Evolutionary conservation across 2,329 filamentous ascomycete genomes (phyloP), one percentile per base, ranked within the genome.

Genomic region (Cylindrodendrum hubeiense): DNA sequence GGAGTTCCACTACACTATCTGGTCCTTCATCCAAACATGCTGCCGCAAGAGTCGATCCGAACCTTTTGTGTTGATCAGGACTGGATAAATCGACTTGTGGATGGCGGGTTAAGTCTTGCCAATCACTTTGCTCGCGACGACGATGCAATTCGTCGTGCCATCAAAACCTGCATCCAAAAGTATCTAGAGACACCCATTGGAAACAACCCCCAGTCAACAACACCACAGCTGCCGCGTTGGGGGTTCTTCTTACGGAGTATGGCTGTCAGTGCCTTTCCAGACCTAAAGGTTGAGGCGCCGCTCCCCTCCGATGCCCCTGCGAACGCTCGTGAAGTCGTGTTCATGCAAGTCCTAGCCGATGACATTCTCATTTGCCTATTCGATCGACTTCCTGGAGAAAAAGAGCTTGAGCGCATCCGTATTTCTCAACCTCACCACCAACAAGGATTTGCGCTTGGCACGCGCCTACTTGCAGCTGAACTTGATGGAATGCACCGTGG

Each of bases 111-210:
- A 4, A 37, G 33, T 37, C 33, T 37, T 13, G 33, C 33, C 5
- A 37, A 37, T 10, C 33, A 37, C 33, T 37, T 37, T 37, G 33
- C 33, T 4, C 33, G 33, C 33, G 33, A 37, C 12, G 33, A 37
- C 33, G 47, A 33, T 5, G 28, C 30, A 7, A 52, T 52, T 22
- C 33, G 50, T 21, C 30, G 56, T 3, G 30, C 50, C 19, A n/a
- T 52, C 28, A 52, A 37, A 26, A 17, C 7, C 12, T 52, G 9
- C 50, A 61, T 69, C 80, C 79, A 82, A 2, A 61, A 68, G 60
- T 80, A 78, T 6, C 79, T 67, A 72, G 69, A 68, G 8, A 57
- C 54, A 24, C 52, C 50, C 30, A 24, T 37, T 4, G 30, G n/a
- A 28, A 41, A 28, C 28, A 9, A 28, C 9, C 28, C 28, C 28